A percentile compares a stretch with the other conserved stretches of the same genome.
Evolutionary conservation across 176 grass and related monocot genomes (phyloP).

Genomic region (Tuctoria greenei): DNA sequence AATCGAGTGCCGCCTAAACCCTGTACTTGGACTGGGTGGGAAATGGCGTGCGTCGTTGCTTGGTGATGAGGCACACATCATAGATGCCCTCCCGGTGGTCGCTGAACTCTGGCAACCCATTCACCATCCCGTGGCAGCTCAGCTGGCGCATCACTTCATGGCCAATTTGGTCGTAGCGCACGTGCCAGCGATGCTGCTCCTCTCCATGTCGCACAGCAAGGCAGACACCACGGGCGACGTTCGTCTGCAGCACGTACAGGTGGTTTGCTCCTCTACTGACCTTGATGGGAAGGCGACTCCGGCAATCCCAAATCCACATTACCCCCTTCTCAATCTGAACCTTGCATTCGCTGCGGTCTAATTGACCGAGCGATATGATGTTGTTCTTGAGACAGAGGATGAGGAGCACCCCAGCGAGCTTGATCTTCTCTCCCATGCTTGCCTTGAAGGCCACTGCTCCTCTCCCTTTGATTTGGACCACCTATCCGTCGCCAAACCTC

Average conservation of each 20-base stretch:
- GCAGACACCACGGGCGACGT: background rate
- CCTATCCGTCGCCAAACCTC: background rate
- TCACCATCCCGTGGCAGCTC: background rate
- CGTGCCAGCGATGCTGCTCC: background rate
- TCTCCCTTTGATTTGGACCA: background rate
- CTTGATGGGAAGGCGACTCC: too few species aligned
- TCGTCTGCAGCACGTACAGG: background rate
- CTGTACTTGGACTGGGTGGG: background rate
- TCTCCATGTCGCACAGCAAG: background rate
- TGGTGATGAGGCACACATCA: background rate
- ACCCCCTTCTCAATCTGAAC: background rate
- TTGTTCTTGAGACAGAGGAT: background rate
- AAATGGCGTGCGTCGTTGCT: too few species aligned
- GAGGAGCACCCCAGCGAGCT: background rate
- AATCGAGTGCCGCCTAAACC: background rate
- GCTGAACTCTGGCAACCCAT: background rate
- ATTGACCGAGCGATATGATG: background rate
- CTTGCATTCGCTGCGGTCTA: background rate
- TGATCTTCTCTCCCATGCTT: background rate
- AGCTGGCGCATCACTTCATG: background rate
- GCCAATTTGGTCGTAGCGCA: background rate
- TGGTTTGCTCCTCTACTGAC: background rate
- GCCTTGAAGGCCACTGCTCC: background rate
- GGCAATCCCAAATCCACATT: background rate
- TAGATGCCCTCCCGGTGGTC: background rate